Evolutionary conservation across 805 yeast species (phyloP).

Genomic region (Zygotorulaspora florentina): DNA sequence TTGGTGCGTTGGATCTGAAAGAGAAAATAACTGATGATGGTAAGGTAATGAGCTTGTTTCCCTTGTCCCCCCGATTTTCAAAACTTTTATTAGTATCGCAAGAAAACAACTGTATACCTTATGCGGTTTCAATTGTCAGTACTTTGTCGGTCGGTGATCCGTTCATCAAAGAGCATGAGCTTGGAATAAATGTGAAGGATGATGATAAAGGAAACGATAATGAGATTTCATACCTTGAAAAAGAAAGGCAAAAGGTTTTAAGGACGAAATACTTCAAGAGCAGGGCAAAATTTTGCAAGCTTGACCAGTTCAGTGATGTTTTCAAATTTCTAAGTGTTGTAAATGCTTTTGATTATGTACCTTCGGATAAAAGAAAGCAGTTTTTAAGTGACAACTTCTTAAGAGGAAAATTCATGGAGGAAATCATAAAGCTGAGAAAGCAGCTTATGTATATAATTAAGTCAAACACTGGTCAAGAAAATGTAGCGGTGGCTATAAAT

Average conservation of each 20-base stretch:
- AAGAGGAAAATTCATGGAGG: conserved; percentile 79
- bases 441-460: conserved; percentile 77
- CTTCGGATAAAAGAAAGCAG: conserved; percentile 39
- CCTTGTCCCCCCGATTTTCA: conserved; percentile 89
- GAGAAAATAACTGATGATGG: conserved; percentile 73
- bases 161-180: conserved; percentile 67
- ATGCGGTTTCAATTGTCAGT: conserved; percentile 86
- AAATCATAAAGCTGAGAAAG: conserved; percentile 71
- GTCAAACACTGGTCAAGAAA: conserved; percentile 56
- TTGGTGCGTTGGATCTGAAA: conserved; percentile 68
- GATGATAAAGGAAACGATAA: conserved; percentile 13
- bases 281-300: conserved; percentile 53
- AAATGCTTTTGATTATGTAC: conserved; percentile 81
- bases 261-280: conserved; percentile 56
- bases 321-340: conserved; percentile 72
- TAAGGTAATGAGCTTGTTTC: conserved; percentile 80
- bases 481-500: conserved; percentile 46
- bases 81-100: conserved; percentile 85
- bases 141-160: conserved; percentile 94
- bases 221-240: conserved; percentile 26
- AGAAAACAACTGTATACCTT: conserved; percentile 80
- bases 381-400: conserved; percentile 64
- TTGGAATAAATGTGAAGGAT: conserved; percentile 44
- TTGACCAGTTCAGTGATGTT: conserved; percentile 75
- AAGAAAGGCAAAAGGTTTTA: conserved; percentile 39